Conservation (phyloP, 2,329 filamentous ascomycete species). For the Calonectria montana region DNA sequence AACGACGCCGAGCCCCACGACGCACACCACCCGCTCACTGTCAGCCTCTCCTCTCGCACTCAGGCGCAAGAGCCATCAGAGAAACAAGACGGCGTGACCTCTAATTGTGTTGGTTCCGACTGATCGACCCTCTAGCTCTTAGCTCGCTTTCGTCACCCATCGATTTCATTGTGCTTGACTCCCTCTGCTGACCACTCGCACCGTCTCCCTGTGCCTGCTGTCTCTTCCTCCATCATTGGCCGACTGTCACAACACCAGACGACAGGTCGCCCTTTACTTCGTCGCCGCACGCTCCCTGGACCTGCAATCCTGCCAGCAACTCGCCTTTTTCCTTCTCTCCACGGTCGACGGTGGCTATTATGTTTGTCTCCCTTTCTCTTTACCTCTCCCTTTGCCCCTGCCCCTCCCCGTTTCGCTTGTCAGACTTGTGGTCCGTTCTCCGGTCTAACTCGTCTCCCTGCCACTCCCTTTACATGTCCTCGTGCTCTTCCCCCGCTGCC, state of each 20-base stretch:
- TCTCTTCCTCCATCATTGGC: conserved; percentile 26
- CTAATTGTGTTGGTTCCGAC: conserved; percentile 1
- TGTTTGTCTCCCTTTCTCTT: conserved; percentile 25
- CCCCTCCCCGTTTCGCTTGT: conserved; percentile 40
- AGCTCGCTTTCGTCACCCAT: not conserved
- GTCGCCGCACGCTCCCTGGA: conserved; percentile 1
- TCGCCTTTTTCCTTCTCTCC: not conserved
- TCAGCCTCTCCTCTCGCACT: conserved; percentile 16
- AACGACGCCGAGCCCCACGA: conserved; percentile 36
- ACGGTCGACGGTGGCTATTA: conserved; percentile 14
- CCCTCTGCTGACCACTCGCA: conserved; percentile 11
- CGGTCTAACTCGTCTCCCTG: conserved; percentile 38
- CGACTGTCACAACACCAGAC: conserved; percentile 11
- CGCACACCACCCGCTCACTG: conserved; percentile 24
- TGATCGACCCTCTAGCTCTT: not conserved
- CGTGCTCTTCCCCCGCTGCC: conserved; percentile 26
- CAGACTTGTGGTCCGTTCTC: conserved; percentile 36
- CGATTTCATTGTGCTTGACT: not conserved
- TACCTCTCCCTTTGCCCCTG: conserved; percentile 31
- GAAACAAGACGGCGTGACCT: conserved; percentile 20
- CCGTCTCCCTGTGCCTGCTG: conserved; percentile 15
- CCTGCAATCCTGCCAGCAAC: not conserved
- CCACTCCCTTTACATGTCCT: conserved; percentile 25
- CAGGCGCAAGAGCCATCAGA: conserved; percentile 13
- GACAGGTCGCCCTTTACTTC: conserved; percentile 7